phyloP scores from a whole-genome alignment of 306 rosid species.

The Fragaria vesca region DNA sequence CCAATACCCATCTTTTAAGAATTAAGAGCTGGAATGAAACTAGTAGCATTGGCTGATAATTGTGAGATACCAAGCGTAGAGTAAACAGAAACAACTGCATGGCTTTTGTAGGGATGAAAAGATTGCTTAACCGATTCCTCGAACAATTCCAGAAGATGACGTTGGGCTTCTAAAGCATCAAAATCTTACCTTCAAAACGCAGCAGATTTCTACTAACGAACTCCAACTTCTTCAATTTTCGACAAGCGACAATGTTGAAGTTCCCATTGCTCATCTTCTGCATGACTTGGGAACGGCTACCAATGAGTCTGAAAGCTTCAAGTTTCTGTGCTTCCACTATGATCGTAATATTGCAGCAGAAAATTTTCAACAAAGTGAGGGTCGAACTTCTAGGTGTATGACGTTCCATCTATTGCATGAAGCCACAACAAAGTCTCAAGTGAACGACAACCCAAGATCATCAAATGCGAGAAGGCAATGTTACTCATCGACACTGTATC shows the following conservation, averaged over 20 bases:
- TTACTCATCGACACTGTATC: background rate
- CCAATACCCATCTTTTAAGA: too few relatives aligned
- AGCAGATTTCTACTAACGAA: too few relatives aligned
- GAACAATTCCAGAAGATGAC: too few relatives aligned
- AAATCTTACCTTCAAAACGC: too few relatives aligned
- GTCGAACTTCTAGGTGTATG: background rate
- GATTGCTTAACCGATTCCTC: too few relatives aligned
- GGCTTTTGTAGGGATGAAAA: too few relatives aligned
- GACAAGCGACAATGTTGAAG: background rate
- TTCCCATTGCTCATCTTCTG: background rate
- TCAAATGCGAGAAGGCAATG: background rate
- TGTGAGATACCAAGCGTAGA: too few relatives aligned
- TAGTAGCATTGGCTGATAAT: too few relatives aligned
- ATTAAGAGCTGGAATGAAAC: too few relatives aligned
- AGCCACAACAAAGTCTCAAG: background rate
- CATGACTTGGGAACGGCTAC: background rate
- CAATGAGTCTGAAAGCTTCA: background rate
- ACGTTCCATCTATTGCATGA: background rate
- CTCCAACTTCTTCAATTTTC: background rate
- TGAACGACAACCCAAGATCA: background rate
- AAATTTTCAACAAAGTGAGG: background rate
- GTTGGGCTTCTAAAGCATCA: too few relatives aligned
- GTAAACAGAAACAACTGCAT: too few relatives aligned
- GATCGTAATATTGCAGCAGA: background rate
- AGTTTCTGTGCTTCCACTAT: background rate